A percentile compares a stretch with the other conserved stretches of the same genome.
Conservation (phyloP, 2,329 filamentous ascomycete species). For the Parastagonospora nodorum region DNA sequence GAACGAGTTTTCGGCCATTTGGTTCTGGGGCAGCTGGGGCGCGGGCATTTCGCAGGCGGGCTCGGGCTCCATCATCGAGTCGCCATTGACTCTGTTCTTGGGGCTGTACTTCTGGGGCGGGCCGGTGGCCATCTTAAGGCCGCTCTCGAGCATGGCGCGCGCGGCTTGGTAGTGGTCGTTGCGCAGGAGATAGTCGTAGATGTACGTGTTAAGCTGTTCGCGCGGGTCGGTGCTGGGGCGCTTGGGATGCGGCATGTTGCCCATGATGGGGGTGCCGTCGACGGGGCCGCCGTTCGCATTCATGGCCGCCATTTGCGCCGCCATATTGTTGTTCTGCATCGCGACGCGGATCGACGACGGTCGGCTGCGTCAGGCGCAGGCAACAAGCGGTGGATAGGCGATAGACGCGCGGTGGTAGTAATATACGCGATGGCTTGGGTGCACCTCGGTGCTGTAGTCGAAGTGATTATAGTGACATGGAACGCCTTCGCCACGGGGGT, state of each 20-base stretch:
- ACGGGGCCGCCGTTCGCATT: constrained; percentile 65
- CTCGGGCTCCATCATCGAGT: constrained; percentile 75
- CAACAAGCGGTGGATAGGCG: constrained; percentile 16
- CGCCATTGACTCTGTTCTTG: constrained; percentile 69
- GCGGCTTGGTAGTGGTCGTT: constrained; percentile 85
- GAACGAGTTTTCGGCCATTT: constrained; percentile 75
- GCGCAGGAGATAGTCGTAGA: constrained; percentile 89
- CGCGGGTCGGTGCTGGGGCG: constrained; percentile 40
- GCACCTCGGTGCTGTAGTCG: constrained; percentile 33
- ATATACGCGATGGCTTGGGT: constrained; percentile 18
- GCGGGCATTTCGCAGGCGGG: constrained; percentile 88
- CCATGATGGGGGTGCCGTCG: constrained; percentile 70
- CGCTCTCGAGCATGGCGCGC: constrained; percentile 59
- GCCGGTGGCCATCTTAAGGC: constrained; percentile 62
- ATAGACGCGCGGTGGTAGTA: constrained; percentile 16
- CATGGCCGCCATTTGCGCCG: constrained; percentile 70
- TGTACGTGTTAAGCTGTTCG: constrained; percentile 78
- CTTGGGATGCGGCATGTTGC: constrained; percentile 55
- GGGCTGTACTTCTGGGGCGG: constrained; percentile 67
- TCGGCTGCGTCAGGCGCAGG: constrained; percentile 24
- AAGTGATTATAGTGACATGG: constrained; percentile 36
- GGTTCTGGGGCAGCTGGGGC: constrained; percentile 67
- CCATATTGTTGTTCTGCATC: constrained; percentile 58
- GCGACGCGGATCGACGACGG: constrained; percentile 18
- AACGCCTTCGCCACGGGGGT: constrained; percentile 32